Evolutionary conservation across 1,284 basidiomycete species (phyloP), one percentile per base, ranked within the genome.

Genomic region (Trichosporon ovoides): DNA sequence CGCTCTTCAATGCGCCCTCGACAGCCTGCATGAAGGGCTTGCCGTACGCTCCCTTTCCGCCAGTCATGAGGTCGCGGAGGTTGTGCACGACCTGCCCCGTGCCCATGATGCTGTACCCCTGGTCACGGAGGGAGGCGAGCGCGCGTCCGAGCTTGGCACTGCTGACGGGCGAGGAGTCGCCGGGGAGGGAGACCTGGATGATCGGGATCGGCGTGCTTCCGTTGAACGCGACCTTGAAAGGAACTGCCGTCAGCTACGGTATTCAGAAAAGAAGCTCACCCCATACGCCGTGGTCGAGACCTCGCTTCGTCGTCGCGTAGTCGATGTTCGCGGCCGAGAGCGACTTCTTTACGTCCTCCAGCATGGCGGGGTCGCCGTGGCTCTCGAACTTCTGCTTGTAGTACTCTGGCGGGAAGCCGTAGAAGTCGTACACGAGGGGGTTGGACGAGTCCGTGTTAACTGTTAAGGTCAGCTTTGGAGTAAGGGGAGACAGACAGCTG

Each of bases 221-320:
- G 24, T 68, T 66, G 55, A 80, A 77, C 6, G 73, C 73, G 18
- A 77, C 76, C 48, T 68, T 71, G 69, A 80, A 76, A 0, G 79
- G 79, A 10, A 79, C 78, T 76, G 5, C 62, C 0, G 78, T 78
- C 18, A 80, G 65, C 5, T 5, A 31, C 4, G 28, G 5, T 9
- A 31, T 5, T 4, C 9, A 4, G 9, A 31, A 9, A 4, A 18
- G 13, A 16, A 18, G 66, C 72, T 61, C 58, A 74, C 71, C 67
- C 70, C 71, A 81, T 9, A 80, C 71, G 50, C 80, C 80, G 62
- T 81, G 80, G 66, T 81, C 80, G 34, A 78, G 63, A 0, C 79
- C 79, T 7, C 80, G 67, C 31, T 69, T 62, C 18, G 61, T 67
- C 19, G 58, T 62, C 20, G 57, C 37, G 20, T 67, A 62, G 16